phyloP scores from a whole-genome alignment of 352 stramenopile genomes.

The Globisporangium carolinianum region DNA sequence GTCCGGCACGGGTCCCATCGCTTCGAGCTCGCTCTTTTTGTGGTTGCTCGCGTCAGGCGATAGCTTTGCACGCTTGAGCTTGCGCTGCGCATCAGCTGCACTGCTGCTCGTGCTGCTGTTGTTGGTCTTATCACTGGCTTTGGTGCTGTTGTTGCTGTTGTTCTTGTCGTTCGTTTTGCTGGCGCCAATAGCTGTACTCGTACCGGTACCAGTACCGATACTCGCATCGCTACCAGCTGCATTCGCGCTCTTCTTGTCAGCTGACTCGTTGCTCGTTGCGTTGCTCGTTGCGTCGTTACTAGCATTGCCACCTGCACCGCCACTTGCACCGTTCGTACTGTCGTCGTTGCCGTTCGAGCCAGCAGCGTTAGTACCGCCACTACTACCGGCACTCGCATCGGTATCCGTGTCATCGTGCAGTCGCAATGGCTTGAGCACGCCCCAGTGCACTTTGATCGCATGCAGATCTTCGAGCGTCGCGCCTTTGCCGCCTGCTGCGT shows the following conservation, averaged over 20 bases:
- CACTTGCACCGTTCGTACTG: constrained; percentile 8
- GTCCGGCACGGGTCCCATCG: constrained; percentile 57
- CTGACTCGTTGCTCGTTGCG: constrained; percentile 13
- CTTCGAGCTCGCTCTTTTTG: constrained; percentile 51
- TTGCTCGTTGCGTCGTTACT: constrained; percentile 6
- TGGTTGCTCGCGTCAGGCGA: constrained; percentile 24
- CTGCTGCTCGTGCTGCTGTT: constrained; percentile 4
- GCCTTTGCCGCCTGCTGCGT: constrained; percentile 27
- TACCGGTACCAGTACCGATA: no score
- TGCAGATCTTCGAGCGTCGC: constrained; percentile 60
- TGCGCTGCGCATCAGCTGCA: constrained; percentile 35
- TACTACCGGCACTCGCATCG: constrained; percentile 12
- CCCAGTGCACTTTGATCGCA: constrained; percentile 61
- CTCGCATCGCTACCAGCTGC: constrained; percentile 12
- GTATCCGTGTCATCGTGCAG: constrained; percentile 21
- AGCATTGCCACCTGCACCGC: constrained; percentile 10
- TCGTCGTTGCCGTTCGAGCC: constrained; percentile 18
- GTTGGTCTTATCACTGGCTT: constrained; percentile 13
- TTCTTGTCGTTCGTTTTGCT: constrained; percentile 14
- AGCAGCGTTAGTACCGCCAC: background rate
- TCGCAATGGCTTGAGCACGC: constrained; percentile 56
- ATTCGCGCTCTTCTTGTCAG: constrained; percentile 38
- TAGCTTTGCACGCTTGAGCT: constrained; percentile 50
- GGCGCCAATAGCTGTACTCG: constrained; percentile 5
- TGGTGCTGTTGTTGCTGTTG: constrained; percentile 31